Conservation (phyloP, 1,139 yeast genomes). For the Saccharomyces uvarum region DNA sequence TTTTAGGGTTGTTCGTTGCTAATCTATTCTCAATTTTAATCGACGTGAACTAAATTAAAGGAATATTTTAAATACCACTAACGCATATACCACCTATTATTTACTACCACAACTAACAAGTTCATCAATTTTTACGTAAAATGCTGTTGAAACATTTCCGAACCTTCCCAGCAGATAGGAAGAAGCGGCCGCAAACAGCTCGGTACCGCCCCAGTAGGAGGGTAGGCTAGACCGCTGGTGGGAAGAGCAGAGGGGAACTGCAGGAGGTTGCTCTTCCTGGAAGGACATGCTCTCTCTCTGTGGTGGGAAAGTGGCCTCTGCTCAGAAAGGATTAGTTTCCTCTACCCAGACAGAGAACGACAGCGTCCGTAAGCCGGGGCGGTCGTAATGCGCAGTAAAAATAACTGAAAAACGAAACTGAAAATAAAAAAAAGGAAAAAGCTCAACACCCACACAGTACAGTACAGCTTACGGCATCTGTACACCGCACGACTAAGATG, state of each 20-base stretch:
- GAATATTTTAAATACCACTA: background rate
- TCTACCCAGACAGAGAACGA: too few species aligned
- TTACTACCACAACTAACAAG: background rate
- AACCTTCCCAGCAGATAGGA: background rate
- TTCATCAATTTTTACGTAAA: background rate
- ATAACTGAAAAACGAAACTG: background rate
- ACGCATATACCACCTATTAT: background rate
- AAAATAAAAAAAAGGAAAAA: background rate
- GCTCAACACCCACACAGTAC: background rate
- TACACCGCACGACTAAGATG: background rate
- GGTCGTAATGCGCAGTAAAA: too few species aligned
- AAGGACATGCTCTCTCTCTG: background rate
- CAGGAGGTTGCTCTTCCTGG: background rate
- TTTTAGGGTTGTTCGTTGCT: conserved; percentile 31
- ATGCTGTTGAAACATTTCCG: background rate
- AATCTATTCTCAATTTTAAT: background rate
- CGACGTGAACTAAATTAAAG: background rate
- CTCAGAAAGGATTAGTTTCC: too few species aligned
- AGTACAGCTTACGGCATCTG: background rate
- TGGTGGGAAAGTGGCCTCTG: too few species aligned
- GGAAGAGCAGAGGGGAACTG: background rate
- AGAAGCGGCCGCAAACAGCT: background rate
- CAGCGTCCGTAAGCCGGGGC: too few species aligned
- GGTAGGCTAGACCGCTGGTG: background rate
- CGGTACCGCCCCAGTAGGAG: background rate